These are phyloP conservation scores for Daedaleopsis sinensis DNA, from an alignment of 768 basidiomycete species.

Conservation along the genomic window DNA sequence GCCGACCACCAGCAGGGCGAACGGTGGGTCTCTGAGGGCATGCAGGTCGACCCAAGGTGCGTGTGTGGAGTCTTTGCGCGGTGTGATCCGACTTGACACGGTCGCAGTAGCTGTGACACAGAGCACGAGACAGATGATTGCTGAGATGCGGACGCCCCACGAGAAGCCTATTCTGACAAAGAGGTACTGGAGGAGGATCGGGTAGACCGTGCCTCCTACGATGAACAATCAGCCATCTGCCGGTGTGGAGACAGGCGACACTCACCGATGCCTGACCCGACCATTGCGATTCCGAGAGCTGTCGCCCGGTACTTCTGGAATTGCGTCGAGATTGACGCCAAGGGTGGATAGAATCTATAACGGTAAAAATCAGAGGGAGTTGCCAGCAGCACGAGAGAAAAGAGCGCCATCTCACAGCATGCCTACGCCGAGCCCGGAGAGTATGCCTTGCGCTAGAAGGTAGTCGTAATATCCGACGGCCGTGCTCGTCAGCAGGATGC, in stretches of 20 bases:
- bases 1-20: slow-evolving; percentile 55
- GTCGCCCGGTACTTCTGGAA: slow-evolving; percentile 68
- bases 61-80: slow-evolving; percentile 16
- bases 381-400: slow-evolving; percentile 11
- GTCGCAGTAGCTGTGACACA: slow-evolving; percentile 52
- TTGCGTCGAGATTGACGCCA: slow-evolving; percentile 67
- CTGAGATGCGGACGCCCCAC: slow-evolving; percentile 63
- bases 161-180: slow-evolving; percentile 60
- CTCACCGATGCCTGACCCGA: slow-evolving; percentile 66
- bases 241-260: slow-evolving; percentile 29
- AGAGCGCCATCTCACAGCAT: slow-evolving; percentile 43
- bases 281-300: slow-evolving; percentile 68
- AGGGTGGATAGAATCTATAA: slow-evolving; percentile 66
- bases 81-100: slow-evolving; percentile 40
- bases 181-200: slow-evolving; percentile 62
- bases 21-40: slow-evolving; percentile 40
- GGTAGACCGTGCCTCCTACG: slow-evolving; percentile 66
- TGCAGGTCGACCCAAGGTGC: slow-evolving; percentile 27
- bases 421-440: slow-evolving; percentile 69
- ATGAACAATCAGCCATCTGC: slow-evolving; percentile 23
- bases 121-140: slow-evolving; percentile 50
- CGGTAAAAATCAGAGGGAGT: neutral
- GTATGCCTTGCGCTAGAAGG: slow-evolving; percentile 61
- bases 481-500: slow-evolving; percentile 63
- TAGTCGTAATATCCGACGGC: slow-evolving; percentile 60